Base-by-base conservation (phyloP, 106 monocot genomes). In the Dendrobium catenatum region DNA sequence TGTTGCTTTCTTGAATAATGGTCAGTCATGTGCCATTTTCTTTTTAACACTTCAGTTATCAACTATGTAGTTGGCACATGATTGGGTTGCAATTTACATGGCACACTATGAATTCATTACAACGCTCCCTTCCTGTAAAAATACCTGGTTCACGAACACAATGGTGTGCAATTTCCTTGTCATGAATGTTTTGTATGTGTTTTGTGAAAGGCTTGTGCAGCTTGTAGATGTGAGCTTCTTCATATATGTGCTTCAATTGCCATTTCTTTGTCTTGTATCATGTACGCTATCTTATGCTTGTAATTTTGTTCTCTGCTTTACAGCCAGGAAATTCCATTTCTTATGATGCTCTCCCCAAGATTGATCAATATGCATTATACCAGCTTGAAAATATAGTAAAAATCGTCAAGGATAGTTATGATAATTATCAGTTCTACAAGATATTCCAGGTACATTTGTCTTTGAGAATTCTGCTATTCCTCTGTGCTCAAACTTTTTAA, bases 371-470 rank as follows among this genome's bases (percentile, higher is more conserved):
- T 93, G 95, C 95, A 80, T 78, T 99, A 31, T 99, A 82, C 80
- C 98, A 99, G 80, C 95, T 99, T 64, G 98, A 95, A 85, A 99
- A 91, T 83, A 77, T 94, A 54, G 85, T 90, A 43, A 88, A 86
- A 75, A 75, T 75, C 68, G 84, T 93, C 83, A 90, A 86, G 83
- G 93, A 93, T 9, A 79, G 86, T 83, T 99, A 93, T 85, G 95
- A 95, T 48, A 89, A 42, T 29, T 99, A 99, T 83, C 95, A 99
- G 67, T 95, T 99, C 84, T 95, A 93, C 84, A 99, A 99, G 85
- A 89, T 95, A 72, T 99, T 89, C 78, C 98, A 99, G 95, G 98
- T 99, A 83, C 19, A 13, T 78, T 59, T 78, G 37, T 77, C 24
- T 3, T 77, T 77, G 15, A 70, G 29, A 26, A 37, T 70, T 31